Evolutionary conservation across 352 stramenopile species (phyloP).

Genomic region (Elongisporangium anandrum): DNA sequence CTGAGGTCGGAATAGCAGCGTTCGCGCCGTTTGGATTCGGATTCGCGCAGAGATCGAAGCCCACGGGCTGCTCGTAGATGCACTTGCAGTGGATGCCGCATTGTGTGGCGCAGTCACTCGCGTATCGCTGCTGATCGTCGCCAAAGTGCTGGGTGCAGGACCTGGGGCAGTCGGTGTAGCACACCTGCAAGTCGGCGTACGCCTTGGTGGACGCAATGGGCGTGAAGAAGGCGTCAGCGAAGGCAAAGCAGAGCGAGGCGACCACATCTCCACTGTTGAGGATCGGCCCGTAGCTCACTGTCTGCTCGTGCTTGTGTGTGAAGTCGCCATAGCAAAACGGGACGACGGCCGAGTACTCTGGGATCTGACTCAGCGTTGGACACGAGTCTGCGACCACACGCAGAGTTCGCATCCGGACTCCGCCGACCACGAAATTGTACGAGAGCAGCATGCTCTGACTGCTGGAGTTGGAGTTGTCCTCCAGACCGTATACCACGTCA

Average conservation of each 20-base stretch:
- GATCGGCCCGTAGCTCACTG: conserved; percentile 44
- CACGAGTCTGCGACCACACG: conserved; percentile 54
- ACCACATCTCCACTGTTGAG: conserved; percentile 52
- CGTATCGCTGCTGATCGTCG: conserved; percentile 53
- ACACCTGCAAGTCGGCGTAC: conserved; percentile 52
- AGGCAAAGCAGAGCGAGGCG: conserved; percentile 30
- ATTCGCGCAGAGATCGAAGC: conserved; percentile 36
- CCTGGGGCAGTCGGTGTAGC: conserved; percentile 40
- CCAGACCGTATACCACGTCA: conserved; percentile 41
- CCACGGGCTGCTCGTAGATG: conserved; percentile 54
- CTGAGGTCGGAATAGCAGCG: conserved; percentile 17
- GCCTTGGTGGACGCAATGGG: conserved; percentile 26
- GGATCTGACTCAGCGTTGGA: conserved; percentile 35
- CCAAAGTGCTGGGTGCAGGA: conserved; percentile 46
- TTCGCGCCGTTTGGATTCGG: conserved; percentile 46
- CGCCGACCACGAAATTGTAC: conserved; percentile 48
- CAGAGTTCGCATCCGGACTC: conserved; percentile 50
- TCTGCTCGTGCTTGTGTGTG: conserved; percentile 26
- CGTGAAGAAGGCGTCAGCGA: conserved; percentile 47
- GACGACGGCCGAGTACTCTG: conserved; percentile 55
- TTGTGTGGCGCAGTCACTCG: conserved; percentile 24
- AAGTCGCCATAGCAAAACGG: conserved; percentile 64
- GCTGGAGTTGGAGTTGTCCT: conserved; percentile 7
- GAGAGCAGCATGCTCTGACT: conserved; percentile 28
- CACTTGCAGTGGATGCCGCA: conserved; percentile 63